phyloP scores from a whole-genome alignment of 1,284 basidiomycete species.

The Termitomyces sp. region DNA sequence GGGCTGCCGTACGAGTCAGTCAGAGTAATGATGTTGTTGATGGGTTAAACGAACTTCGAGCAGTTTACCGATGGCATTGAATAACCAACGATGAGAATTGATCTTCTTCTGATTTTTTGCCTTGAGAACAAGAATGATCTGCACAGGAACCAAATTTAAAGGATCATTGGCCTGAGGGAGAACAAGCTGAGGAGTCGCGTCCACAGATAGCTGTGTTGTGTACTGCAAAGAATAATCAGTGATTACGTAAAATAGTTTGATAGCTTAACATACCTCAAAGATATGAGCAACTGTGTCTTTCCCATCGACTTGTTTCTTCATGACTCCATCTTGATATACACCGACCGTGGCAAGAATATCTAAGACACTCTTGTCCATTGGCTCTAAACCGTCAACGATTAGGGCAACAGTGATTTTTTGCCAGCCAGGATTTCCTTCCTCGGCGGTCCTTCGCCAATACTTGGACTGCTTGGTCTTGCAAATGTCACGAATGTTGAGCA shows the following conservation, averaged over 20 bases:
- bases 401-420: constrained; percentile 89
- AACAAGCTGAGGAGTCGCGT: constrained; percentile 83
- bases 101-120: constrained; percentile 98
- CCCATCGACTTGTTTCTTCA: constrained; percentile 92
- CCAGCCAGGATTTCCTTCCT: constrained; percentile 89
- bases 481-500: constrained; percentile 98
- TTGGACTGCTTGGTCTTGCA: constrained; percentile 96
- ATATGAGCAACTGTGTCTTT: constrained; percentile 91
- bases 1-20: constrained; percentile 44
- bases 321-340: constrained; percentile 90
- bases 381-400: constrained; percentile 91
- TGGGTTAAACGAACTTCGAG: constrained; percentile 48
- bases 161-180: constrained; percentile 85
- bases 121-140: constrained; percentile 93
- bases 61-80: constrained; percentile 90
- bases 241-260: constrained; percentile 2
- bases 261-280: constrained; percentile 62
- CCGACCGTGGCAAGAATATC: constrained; percentile 86
- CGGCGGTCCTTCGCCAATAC: constrained; percentile 82
- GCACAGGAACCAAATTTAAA: constrained; percentile 91
- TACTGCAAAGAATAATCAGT: constrained; percentile 45
- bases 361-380: constrained; percentile 93
- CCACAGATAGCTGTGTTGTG: constrained; percentile 88
- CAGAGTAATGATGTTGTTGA: neutral
- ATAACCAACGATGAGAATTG: constrained; percentile 96